A percentile compares a stretch with the other conserved stretches of the same genome.
Conservation (phyloP, 148 eudicot species). For the Camellia granthamiana region DNA sequence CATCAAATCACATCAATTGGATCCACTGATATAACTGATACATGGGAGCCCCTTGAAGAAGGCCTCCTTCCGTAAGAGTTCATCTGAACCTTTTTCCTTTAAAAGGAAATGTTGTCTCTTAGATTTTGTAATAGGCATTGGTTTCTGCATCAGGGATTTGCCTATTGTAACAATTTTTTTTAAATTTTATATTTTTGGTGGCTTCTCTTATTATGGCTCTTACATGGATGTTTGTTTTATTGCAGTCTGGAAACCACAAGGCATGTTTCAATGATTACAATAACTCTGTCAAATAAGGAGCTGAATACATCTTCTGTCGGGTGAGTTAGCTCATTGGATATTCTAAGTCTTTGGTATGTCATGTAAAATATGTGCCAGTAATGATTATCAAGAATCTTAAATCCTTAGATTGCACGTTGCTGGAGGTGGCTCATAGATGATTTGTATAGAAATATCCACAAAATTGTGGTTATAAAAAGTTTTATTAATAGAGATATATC, state of each 20-base stretch:
- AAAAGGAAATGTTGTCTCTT: too few relatives aligned
- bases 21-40: slow-evolving; percentile 91
- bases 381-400: not conserved
- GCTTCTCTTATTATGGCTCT: not conserved
- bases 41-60: slow-evolving; percentile 98
- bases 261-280: slow-evolving; percentile 94
- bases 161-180: not conserved
- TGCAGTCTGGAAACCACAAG: slow-evolving; percentile 88
- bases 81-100: not conserved
- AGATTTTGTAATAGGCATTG: not conserved
- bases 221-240: not conserved
- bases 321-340: slow-evolving; percentile 32
- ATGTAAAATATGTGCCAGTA: not conserved
- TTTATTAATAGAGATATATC: not conserved
- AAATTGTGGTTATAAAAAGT: not conserved
- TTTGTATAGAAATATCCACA: not conserved
- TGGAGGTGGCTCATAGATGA: not conserved
- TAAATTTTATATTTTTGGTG: not conserved
- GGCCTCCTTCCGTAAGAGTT: slow-evolving; percentile 86
- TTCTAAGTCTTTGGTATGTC: not conserved
- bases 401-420: not conserved
- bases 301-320: slow-evolving; percentile 63
- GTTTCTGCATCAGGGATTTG: not conserved
- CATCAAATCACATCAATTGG: slow-evolving; percentile 88
- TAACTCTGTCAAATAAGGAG: slow-evolving; percentile 77